A percentile compares a stretch with the other conserved stretches of the same genome.
Conservation (phyloP, 352 stramenopile species). For the Pythium diclinum region DNA sequence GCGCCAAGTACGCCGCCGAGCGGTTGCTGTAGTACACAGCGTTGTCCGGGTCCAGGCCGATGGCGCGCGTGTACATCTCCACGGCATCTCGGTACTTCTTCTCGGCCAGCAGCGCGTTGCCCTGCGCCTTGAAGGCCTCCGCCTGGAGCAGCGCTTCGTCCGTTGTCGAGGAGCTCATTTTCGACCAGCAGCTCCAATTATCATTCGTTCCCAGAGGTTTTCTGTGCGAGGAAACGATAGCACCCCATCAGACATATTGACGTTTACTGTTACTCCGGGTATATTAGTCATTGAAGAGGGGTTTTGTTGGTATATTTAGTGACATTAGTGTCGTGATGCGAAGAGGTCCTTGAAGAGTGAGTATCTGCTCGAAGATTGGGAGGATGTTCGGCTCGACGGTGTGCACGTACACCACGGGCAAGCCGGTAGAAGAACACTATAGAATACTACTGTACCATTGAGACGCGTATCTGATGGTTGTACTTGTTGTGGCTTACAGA, state of each 20-base stretch:
- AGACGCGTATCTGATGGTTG: not conserved
- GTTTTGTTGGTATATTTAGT: not conserved
- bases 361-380: conserved; percentile 1
- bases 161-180: conserved; percentile 18
- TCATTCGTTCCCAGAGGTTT: not conserved
- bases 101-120: conserved; percentile 66
- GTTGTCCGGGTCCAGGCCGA: conserved; percentile 83
- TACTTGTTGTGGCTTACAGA: conserved; percentile 25
- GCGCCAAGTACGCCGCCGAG: conserved; percentile 73
- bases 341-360: not conserved
- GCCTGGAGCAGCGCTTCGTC: conserved; percentile 64
- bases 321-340: not conserved
- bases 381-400: conserved; percentile 25
- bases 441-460: not conserved
- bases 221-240: too few species aligned
- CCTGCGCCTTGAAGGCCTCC: conserved; percentile 81
- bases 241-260: not conserved
- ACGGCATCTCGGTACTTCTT: conserved; percentile 65
- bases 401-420: conserved; percentile 27
- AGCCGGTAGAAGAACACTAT: conserved; percentile 7
- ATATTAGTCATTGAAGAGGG: not conserved
- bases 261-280: not conserved
- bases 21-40: conserved; percentile 86
- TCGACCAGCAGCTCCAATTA: not conserved
- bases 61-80: conserved; percentile 80